phyloP scores from a whole-genome alignment of 2,329 filamentous ascomycete genomes.

The Fusarium austroafricanum region DNA sequence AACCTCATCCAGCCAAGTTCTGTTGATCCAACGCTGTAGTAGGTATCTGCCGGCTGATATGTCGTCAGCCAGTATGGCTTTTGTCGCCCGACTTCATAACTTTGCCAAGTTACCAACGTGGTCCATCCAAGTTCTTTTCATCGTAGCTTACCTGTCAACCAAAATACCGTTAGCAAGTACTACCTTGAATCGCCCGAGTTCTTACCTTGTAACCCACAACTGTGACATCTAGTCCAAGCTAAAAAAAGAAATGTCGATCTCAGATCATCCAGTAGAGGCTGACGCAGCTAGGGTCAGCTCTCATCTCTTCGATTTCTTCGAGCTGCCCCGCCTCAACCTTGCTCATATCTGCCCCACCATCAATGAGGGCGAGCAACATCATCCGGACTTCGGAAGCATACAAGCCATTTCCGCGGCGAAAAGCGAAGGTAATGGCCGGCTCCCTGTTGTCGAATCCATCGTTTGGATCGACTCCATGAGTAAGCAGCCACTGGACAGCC shows the following conservation, averaged over 20 bases:
- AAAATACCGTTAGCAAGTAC: too few species aligned
- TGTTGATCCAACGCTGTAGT: neutral
- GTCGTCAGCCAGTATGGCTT: too few species aligned
- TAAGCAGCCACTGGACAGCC: constrained; percentile 4
- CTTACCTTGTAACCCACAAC: too few species aligned
- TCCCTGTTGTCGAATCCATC: neutral
- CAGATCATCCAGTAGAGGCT: neutral
- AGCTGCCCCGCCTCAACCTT: neutral
- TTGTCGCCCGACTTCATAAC: too few species aligned
- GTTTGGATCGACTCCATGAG: neutral
- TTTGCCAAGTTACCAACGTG: too few species aligned
- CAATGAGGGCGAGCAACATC: neutral
- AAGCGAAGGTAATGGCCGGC: neutral
- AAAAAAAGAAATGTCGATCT: too few species aligned
- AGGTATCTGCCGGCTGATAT: neutral
- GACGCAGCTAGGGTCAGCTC: neutral
- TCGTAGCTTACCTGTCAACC: too few species aligned
- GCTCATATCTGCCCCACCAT: neutral
- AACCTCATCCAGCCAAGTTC: neutral
- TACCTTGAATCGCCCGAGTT: too few species aligned
- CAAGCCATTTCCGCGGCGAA: neutral
- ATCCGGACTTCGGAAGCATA: too few species aligned
- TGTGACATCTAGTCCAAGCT: too few species aligned
- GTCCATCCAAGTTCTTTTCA: too few species aligned
- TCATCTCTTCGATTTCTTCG: neutral